Conservation (phyloP, 2,329 filamentous ascomycete species). For the Ceratocystis albifundus region DNA sequence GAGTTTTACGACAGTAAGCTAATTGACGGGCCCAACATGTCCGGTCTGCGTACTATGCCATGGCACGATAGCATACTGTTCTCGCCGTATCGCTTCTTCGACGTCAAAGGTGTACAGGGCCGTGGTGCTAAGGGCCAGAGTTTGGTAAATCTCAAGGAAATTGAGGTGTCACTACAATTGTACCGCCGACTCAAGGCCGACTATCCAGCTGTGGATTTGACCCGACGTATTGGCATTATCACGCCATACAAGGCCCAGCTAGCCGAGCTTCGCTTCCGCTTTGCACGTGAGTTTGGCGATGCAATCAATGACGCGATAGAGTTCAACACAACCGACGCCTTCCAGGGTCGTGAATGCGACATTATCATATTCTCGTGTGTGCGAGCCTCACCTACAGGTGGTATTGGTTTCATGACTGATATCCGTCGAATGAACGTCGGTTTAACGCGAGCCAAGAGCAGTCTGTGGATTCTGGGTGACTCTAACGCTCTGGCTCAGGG, state of each 20-base stretch:
- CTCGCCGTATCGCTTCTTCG: slow-evolving; percentile 92
- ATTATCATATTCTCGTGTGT: slow-evolving; percentile 99
- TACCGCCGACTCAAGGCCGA: slow-evolving; percentile 70
- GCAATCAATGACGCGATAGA: slow-evolving; percentile 68
- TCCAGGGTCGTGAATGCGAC: slow-evolving; percentile 91
- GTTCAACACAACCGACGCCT: slow-evolving; percentile 98
- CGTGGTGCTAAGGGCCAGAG: slow-evolving; percentile 76
- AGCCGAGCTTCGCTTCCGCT: slow-evolving; percentile 63
- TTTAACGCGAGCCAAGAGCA: slow-evolving; percentile 90
- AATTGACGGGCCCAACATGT: slow-evolving; percentile 77
- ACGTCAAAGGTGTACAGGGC: slow-evolving; percentile 79
- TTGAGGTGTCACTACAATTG: slow-evolving; percentile 74
- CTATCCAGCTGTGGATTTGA: slow-evolving; percentile 56
- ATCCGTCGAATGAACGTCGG: slow-evolving; percentile 99
- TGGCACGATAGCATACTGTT: slow-evolving; percentile 79
- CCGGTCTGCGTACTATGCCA: slow-evolving; percentile 56
- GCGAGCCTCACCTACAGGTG: slow-evolving; percentile 78
- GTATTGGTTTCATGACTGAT: slow-evolving; percentile 96
- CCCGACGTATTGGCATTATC: slow-evolving; percentile 86
- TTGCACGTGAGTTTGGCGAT: slow-evolving; percentile 60
- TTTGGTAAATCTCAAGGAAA: slow-evolving; percentile 75
- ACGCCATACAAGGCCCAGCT: slow-evolving; percentile 96
- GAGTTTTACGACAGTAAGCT: slow-evolving; percentile 88
- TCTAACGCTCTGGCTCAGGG: slow-evolving; percentile 76
- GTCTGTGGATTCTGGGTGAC: slow-evolving; percentile 91